Base-by-base conservation (phyloP, 2,329 filamentous ascomycete species). In the Arthrobotrys conoides region DNA sequence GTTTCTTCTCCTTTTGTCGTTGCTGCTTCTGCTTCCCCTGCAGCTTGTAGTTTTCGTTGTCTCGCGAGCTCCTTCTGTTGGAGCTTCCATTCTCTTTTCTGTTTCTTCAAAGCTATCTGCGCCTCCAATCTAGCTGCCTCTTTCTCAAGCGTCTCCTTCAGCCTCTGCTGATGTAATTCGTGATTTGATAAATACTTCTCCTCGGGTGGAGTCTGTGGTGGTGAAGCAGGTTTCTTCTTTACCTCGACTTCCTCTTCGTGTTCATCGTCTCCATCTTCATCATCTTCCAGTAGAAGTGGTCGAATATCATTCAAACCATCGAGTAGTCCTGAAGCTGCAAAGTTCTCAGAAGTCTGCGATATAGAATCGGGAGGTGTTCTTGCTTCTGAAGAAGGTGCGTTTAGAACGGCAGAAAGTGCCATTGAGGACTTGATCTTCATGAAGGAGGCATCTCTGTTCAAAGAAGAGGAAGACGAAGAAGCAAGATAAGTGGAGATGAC, bases 371-470 rank as follows among this genome's bases (percentile, higher is more conserved):
- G 73, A 8, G 72, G 72, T 0, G 73, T 77, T n/a, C 57, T 61
- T 2, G 36, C 57, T n/a, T 61, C 57, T 16, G 22, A 46, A 3
- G 73, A 67, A 1, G 67, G 59, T n/a, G 61, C 73, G 33, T 77
- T 77, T 8, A 77, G 61, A 22, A 77, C 73, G 12, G 44, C 63
- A 33, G 73, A 77, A 27, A 77, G 44, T 3, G 73, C 71, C 73
- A 77, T 77, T 0, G 67, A 71, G 44, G 73, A 77, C 33, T 59
- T 66, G 14, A 77, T 77, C 68, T 77, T 77, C 30, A 24, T 59
- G 38, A 63, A 71, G 3, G 66, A 66, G 8, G 65, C 55, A 27
- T 77, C 73, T 16, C 38, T 55, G 9, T 14, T 51, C 16, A 20
- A 24, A 3, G 38, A 20, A 24, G 48, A 51, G 18, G 20, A 51